Percentiles rank a stretch among this genome's conserved stretches.
phyloP scores from a whole-genome alignment of 164 flowering plant species.

The Sedum album region DNA sequence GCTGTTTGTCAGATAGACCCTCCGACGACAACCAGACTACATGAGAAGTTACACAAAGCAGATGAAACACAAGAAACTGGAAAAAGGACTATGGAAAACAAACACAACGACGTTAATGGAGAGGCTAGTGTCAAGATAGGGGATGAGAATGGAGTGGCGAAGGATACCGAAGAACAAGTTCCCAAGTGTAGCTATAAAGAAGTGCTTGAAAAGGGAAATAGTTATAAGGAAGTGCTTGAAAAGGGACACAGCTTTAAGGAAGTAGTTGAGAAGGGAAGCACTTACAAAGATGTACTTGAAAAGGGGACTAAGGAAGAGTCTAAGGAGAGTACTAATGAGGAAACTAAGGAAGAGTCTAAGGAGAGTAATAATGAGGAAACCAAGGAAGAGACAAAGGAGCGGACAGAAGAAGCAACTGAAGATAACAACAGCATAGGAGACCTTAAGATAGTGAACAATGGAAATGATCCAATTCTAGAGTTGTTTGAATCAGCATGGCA shows the following conservation, averaged over 20 bases:
- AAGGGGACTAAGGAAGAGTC: too few relatives aligned
- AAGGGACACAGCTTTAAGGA: too few relatives aligned
- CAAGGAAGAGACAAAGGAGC: too few relatives aligned
- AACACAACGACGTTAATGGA: neutral
- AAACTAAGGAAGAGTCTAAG: too few relatives aligned
- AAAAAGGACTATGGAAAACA: neutral
- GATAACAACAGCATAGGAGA: neutral
- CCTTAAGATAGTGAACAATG: neutral
- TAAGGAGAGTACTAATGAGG: neutral
- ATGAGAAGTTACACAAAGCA: neutral
- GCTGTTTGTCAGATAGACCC: constrained; percentile 1
- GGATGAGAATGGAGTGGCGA: neutral
- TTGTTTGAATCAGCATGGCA: too few relatives aligned
- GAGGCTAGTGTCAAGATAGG: neutral
- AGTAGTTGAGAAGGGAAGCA: constrained; percentile 10
- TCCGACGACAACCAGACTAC: neutral
- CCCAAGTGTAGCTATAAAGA: constrained; percentile 26
- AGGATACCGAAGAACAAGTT: neutral
- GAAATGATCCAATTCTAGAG: constrained; percentile 27
- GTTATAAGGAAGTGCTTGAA: too few relatives aligned
- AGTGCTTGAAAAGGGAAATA: too few relatives aligned
- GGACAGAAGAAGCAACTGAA: too few relatives aligned
- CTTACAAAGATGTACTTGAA: neutral
- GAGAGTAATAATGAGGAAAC: neutral
- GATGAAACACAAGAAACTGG: neutral